phyloP scores from a whole-genome alignment of 257 asterid genomes.

The Fraxinus americana region DNA sequence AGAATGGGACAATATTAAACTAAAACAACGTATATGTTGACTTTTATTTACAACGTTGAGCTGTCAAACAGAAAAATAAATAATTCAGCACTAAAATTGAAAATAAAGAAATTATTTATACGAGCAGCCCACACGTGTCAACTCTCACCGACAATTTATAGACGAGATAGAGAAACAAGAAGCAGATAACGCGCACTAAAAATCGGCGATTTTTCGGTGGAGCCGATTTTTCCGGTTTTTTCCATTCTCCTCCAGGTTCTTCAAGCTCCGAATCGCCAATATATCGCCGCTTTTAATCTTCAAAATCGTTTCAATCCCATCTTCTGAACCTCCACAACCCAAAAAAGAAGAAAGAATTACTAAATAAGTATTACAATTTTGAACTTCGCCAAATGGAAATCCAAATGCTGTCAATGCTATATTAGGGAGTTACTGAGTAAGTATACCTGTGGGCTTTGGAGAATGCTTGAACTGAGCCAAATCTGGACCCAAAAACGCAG shows the following conservation, averaged over 20 bases:
- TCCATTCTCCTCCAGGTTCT: conserved; percentile 46
- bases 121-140: conserved; percentile 26
- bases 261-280: conserved; percentile 58
- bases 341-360: neutral
- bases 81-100: neutral
- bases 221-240: conserved; percentile 29
- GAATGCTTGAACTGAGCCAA: conserved; percentile 51
- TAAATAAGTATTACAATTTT: no score
- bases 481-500: conserved; percentile 38
- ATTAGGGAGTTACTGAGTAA: no score
- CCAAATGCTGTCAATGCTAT: no score
- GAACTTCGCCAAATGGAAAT: neutral
- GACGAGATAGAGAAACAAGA: conserved; percentile 4
- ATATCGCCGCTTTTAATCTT: conserved; percentile 45
- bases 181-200: conserved; percentile 33
- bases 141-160: conserved; percentile 21
- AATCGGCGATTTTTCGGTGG: conserved; percentile 67
- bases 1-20: no score
- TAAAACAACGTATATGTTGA: neutral
- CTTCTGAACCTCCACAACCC: conserved; percentile 27
- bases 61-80: neutral
- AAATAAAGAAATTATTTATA: neutral
- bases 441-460: conserved; percentile 37
- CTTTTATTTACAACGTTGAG: neutral
- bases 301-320: conserved; percentile 30